Base-by-base conservation (phyloP, 2,329 filamentous ascomycete species). In the Beauveria sp. region DNA sequence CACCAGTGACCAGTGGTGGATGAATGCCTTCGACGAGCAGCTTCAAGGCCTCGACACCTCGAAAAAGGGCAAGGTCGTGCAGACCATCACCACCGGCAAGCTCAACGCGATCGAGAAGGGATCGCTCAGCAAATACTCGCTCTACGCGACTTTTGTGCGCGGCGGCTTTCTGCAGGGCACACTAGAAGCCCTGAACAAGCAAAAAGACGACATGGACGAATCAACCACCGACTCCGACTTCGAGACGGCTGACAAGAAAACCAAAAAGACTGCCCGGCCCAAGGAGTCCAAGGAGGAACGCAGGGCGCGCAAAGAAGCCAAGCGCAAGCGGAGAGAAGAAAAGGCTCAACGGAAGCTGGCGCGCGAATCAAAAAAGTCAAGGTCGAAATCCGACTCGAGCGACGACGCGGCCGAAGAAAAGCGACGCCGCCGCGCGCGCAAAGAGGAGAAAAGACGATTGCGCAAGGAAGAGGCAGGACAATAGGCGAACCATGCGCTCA, bases 1-100 rank as follows among this genome's bases (percentile, higher is more conserved):
- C 64, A 84, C 82, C 24, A 84, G 81, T 67, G 93, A 97, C 71
- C 92, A 96, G 73, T 99, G 95, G 95, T 99, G 95, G 95, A 81
- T 96, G 75, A 88, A 91, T 62, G 95, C 95, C 12, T 97, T 96
- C 67, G 93, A 98, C 74, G 87, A 92, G 72, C 92, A 93, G 61
- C 78, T 97, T 66, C 89, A 95, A 73, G 89, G 88, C 4, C 81
- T 96, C 58, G 88, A 90, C 70, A 86, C 83, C 1, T 79, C 81
- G 26, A 79, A 80, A 66, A 75, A 83, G 66, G 80, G 85, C 58
- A 76, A 78, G 67, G 77, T 85, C 61, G 75, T 82, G 67, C 76
- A 88, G 78, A 81, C 83, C 63, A 72, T 84, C 65, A 77, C 75
- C 38, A 77, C 79, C 62, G 78, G 82, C 63, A 78, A 80, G 64